Conservation (phyloP, 805 yeast genomes). For the Yamadazyma nakazawae region DNA sequence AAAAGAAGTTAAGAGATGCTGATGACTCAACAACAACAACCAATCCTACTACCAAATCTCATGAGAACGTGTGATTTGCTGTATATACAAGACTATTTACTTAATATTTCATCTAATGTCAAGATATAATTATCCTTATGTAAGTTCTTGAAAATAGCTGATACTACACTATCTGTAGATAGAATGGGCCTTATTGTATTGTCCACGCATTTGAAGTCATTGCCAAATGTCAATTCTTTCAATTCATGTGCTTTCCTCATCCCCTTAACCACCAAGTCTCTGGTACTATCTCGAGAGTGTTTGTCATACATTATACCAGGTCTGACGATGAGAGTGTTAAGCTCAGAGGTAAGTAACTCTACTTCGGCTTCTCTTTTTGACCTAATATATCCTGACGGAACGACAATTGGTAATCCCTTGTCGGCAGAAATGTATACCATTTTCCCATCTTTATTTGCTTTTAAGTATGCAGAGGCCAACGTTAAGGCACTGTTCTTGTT, state of each 20-base stretch:
- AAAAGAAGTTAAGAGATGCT: conserved; percentile 10
- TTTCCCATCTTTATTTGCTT: conserved; percentile 8
- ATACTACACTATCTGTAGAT: conserved; percentile 67
- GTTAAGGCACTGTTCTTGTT: conserved; percentile 68
- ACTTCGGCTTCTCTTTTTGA: conserved; percentile 78
- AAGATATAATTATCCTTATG: conserved; percentile 57
- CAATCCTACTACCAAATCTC: not conserved
- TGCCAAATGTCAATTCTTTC: conserved; percentile 42
- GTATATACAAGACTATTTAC: not conserved
- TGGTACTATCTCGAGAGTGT: conserved; percentile 11
- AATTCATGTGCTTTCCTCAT: conserved; percentile 43
- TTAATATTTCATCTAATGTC: conserved; percentile 28
- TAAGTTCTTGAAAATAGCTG: conserved; percentile 52
- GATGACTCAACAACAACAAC: not conserved
- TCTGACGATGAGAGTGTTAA: conserved; percentile 64
- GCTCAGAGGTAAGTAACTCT: conserved; percentile 43
- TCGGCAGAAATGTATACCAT: conserved; percentile 82
- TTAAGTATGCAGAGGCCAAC: conserved; percentile 38
- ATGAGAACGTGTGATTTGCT: not conserved
- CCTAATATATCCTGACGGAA: conserved; percentile 68
- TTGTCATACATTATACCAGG: conserved; percentile 85
- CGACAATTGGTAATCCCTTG: conserved; percentile 51
- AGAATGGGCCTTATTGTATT: conserved; percentile 57
- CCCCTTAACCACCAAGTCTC: conserved; percentile 18
- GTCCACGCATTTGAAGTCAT: conserved; percentile 36